Evolutionary conservation across 441 rosid genomes (phyloP).

Genomic region (Brassica balearica): DNA sequence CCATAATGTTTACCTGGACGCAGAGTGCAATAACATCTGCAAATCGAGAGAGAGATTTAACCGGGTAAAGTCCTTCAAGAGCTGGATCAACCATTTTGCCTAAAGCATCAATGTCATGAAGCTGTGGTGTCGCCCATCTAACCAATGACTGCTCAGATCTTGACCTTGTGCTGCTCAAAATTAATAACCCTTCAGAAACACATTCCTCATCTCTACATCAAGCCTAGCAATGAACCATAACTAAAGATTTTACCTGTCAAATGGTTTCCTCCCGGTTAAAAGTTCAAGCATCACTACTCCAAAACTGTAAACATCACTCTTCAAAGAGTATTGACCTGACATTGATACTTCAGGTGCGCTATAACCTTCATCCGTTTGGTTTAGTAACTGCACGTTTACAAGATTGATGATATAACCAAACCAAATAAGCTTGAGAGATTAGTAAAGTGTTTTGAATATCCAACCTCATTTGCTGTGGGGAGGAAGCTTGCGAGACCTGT

Average conservation of each 20-base stretch:
- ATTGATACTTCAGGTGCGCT: conserved; percentile 89
- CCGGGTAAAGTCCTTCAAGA: conserved; percentile 86
- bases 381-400: conserved; percentile 56
- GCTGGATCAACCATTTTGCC: conserved; percentile 93
- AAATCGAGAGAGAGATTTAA: conserved; percentile 91
- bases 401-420: conserved; percentile 3
- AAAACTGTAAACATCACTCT: conserved; percentile 92
- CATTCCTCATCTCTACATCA: background rate
- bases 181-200: conserved; percentile 8
- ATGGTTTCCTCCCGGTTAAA: conserved; percentile 92
- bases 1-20: conserved; percentile 67
- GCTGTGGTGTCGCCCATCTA: conserved; percentile 99
- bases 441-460: conserved; percentile 24
- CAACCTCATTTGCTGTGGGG: conserved; percentile 78
- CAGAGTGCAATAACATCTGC: conserved; percentile 96
- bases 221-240: no score
- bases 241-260: conserved; percentile 63
- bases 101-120: conserved; percentile 91
- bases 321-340: conserved; percentile 88
- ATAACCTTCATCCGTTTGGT: conserved; percentile 65
- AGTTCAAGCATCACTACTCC: conserved; percentile 97
- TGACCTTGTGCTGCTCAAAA: conserved; percentile 71
- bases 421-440: background rate
- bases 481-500: conserved; percentile 80
- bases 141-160: conserved; percentile 90